These are phyloP conservation scores for Colletotrichum sp. DNA, from an alignment of 2,329 filamentous ascomycete species.

Conservation along the genomic window DNA sequence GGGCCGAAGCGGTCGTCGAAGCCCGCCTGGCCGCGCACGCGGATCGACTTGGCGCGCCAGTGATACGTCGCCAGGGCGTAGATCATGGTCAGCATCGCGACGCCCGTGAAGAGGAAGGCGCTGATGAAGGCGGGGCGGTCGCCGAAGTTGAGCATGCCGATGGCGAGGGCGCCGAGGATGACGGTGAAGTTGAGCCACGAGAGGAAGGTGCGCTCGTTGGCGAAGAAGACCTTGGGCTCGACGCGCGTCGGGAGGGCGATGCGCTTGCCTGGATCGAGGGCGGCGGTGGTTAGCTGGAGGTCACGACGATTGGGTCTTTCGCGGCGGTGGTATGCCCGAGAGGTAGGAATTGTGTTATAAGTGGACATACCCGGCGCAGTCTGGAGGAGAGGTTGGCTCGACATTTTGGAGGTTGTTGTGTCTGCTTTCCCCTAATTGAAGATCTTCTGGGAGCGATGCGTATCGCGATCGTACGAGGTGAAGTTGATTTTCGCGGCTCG, in stretches of 20 bases:
- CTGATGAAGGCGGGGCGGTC: conserved; percentile 93
- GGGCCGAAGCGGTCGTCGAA: conserved; percentile 97
- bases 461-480: neutral
- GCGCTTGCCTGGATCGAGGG: conserved; percentile 77
- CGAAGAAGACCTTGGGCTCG: conserved; percentile 99
- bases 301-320: neutral
- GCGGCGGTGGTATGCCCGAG: too few relatives aligned
- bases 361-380: conserved; percentile 78
- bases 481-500: neutral
- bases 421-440: neutral
- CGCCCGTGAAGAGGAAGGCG: conserved; percentile 90
- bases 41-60: conserved; percentile 93
- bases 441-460: neutral
- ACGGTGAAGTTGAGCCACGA: conserved; percentile 99
- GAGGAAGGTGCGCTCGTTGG: conserved; percentile 98
- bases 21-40: conserved; percentile 88
- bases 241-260: conserved; percentile 97
- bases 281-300: neutral
- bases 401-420: conserved; percentile 66
- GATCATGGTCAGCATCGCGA: conserved; percentile 93
- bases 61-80: conserved; percentile 96
- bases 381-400: conserved; percentile 93
- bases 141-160: conserved; percentile 98
- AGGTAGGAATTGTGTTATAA: neutral
- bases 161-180: conserved; percentile 93